These are phyloP conservation scores for Mortierella sp. DNA, from an alignment of 371 early-diverging fungal genomes.

Conservation along the genomic window DNA sequence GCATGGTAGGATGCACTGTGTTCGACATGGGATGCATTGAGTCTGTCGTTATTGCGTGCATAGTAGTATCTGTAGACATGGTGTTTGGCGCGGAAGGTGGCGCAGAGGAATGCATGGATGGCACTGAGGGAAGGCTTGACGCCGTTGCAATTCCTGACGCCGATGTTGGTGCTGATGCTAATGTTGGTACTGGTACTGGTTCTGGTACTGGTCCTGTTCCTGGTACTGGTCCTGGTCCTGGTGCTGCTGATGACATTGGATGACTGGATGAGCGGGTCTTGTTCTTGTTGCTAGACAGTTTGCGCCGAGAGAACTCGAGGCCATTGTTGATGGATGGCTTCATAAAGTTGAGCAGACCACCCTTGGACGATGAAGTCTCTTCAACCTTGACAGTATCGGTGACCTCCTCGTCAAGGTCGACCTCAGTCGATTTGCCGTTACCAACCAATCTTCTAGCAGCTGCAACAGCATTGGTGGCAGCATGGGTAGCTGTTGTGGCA, in stretches of 20 bases:
- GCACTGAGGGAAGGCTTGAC: not conserved
- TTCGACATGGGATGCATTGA: not conserved
- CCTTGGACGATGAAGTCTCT: not conserved
- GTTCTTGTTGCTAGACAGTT: not conserved
- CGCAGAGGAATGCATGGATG: not conserved
- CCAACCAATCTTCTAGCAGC: conserved; percentile 22
- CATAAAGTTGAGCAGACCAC: not conserved
- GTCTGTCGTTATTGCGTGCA: not conserved
- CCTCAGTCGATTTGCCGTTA: not conserved
- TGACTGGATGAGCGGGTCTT: not conserved
- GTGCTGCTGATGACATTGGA: not conserved
- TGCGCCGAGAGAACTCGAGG: conserved; percentile 33
- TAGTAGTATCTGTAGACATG: not conserved
- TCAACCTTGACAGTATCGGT: not conserved
- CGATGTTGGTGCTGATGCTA: too few species aligned
- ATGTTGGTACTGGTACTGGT: too few species aligned
- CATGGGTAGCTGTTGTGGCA: conserved; percentile 21
- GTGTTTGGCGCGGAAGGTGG: not conserved
- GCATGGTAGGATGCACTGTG: not conserved
- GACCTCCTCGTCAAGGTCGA: conserved; percentile 1
- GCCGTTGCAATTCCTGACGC: too few species aligned
- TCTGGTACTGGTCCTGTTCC: too few species aligned
- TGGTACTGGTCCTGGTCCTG: not conserved
- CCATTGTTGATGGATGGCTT: conserved; percentile 23
- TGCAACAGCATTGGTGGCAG: conserved; percentile 9